Percentiles rank a stretch among this genome's conserved stretches.
phyloP scores from a whole-genome alignment of 805 yeast species.

The Grigorovia yakushimaensis region DNA sequence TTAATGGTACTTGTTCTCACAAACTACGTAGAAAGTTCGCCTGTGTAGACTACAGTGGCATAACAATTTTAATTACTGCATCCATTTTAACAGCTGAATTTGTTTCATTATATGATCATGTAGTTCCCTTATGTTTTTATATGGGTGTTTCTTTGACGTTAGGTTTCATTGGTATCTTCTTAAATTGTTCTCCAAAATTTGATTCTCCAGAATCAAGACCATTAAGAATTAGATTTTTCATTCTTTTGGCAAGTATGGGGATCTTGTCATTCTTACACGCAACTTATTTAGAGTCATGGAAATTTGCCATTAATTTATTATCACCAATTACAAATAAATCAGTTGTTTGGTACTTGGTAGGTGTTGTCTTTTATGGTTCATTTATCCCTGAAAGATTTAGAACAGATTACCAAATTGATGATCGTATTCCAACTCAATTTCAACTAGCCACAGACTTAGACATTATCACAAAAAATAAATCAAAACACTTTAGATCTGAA shows the following conservation, averaged over 20 bases:
- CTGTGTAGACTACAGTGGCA: slow-evolving; percentile 92
- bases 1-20: slow-evolving; percentile 62
- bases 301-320: slow-evolving; percentile 44
- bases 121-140: slow-evolving; percentile 29
- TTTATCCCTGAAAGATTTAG: slow-evolving; percentile 86
- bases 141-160: slow-evolving; percentile 53
- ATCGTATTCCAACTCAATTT: slow-evolving; percentile 30
- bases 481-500: slow-evolving; percentile 32
- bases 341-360: slow-evolving; percentile 63
- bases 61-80: slow-evolving; percentile 80
- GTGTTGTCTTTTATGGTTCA: slow-evolving; percentile 81
- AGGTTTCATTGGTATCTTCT: slow-evolving; percentile 61
- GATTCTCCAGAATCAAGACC: slow-evolving; percentile 81
- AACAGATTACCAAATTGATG: slow-evolving; percentile 52
- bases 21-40: slow-evolving; percentile 65
- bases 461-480: slow-evolving; percentile 24
- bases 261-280: slow-evolving; percentile 49
- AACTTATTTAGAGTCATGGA: slow-evolving; percentile 45
- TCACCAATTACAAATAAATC: slow-evolving; percentile 58
- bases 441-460: slow-evolving; percentile 24
- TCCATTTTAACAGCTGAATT: slow-evolving; percentile 83
- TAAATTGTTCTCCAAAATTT: slow-evolving; percentile 89
- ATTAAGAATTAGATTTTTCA: slow-evolving; percentile 68
- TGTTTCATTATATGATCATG: slow-evolving; percentile 45
- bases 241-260: slow-evolving; percentile 71